phyloP scores from a whole-genome alignment of 768 basidiomycete genomes.

The Hypholoma fasciculare region DNA sequence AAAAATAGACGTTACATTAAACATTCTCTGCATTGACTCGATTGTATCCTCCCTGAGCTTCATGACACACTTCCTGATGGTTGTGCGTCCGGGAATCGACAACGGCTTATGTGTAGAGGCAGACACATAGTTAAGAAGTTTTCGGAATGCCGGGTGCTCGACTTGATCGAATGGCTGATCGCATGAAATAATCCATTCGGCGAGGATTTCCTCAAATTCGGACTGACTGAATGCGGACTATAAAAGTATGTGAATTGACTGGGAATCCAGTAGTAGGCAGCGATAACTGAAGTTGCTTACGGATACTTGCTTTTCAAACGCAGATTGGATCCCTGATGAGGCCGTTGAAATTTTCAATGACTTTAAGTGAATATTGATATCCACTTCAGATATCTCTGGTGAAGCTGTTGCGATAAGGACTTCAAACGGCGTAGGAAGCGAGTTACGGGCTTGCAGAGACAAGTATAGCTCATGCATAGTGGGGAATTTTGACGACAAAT shows the following conservation, averaged over 20 bases:
- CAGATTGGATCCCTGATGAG: neutral
- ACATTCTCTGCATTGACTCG: slow-evolving; percentile 14
- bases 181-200: slow-evolving; percentile 14
- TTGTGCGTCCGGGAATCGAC: slow-evolving; percentile 1
- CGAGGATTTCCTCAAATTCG: slow-evolving; percentile 17
- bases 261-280: too few relatives aligned
- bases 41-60: slow-evolving; percentile 16
- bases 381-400: neutral
- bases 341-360: neutral
- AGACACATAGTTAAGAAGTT: slow-evolving; percentile 4
- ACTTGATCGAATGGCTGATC: slow-evolving; percentile 20
- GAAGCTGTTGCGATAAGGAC: slow-evolving; percentile 1
- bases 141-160: slow-evolving; percentile 6
- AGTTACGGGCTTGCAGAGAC: neutral
- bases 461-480: slow-evolving; percentile 2
- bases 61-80: slow-evolving; percentile 11
- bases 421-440: slow-evolving; percentile 1
- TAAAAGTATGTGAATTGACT: neutral
- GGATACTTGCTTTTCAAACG: neutral
- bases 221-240: slow-evolving; percentile 13
- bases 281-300: neutral
- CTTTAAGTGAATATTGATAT: neutral
- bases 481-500: slow-evolving; percentile 1
- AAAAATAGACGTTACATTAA: slow-evolving; percentile 8
- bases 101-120: neutral